Evolutionary conservation across 2,329 filamentous ascomycete species (phyloP), one percentile per base, ranked within the genome.

Genomic region (Claviceps paspali): DNA sequence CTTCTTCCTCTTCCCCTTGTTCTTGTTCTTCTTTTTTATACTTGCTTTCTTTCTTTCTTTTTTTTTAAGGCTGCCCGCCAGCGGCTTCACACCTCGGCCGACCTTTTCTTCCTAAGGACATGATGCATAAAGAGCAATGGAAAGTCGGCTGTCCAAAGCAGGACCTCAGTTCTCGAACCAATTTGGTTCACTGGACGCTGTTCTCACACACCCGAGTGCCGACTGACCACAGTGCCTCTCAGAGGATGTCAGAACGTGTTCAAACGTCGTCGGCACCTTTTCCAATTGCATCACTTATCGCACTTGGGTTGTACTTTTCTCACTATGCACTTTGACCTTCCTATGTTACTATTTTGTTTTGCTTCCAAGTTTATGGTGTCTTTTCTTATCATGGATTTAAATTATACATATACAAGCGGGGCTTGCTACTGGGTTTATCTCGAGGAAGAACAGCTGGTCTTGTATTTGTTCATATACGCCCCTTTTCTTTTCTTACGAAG

Each of bases 351-450:
- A 42, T 53, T 50, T 47, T 51, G 48, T 53, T 51, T 55, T 47
- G 52, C 43, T 48, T 41, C 41, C 43, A 43, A 43, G 46, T 49
- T 41, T 46, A 42, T 39, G 45, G 45, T 42, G 41, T 51, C 31
- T 44, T 45, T 47, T 33, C 40, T 43, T 29, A 42, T 38, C 40
- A n/a, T 32, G 15, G 15, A 39, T 51, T 48, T 51, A 48, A 50
- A 49, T 53, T 54, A 53, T 53, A 54, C 47, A 55, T 51, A 52
- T 47, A 49, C 48, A 51, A 51, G 52, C 50, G 47, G 47, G n/a
- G 51, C 49, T 52, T 54, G 54, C 51, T 41, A 54, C 49, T 52
- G 50, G 53, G 49, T 47, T 53, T 41, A 23, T 38, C n/a, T n/a
- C n/a, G n/a, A n/a, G n/a, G 36, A 38, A 15, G 41, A 41, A 32